Evolutionary conservation across 495 filamentous ascomycete species (phyloP).

Genomic region (Cladorrhinum samala): DNA sequence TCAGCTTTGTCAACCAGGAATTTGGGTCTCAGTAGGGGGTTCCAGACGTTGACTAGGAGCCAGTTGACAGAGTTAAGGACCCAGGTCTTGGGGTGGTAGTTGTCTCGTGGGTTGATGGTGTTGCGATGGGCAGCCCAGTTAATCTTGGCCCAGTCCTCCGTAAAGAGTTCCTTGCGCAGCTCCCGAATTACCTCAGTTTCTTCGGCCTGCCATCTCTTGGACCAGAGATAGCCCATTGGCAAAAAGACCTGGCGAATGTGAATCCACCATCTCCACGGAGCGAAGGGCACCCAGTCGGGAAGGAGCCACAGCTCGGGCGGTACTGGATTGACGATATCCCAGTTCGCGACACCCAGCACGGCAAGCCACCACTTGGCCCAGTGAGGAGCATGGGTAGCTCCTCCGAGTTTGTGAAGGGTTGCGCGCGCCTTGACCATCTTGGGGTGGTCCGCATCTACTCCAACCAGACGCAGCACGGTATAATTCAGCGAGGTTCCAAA

Average conservation of each 20-base stretch:
- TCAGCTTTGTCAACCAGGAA: constrained; percentile 60
- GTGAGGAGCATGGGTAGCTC: constrained; percentile 77
- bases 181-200: constrained; percentile 62
- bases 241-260: constrained; percentile 92
- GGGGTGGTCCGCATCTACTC: constrained; percentile 78
- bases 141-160: constrained; percentile 70
- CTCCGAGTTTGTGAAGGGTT: constrained; percentile 77
- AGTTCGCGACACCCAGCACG: constrained; percentile 74
- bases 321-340: constrained; percentile 90
- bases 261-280: constrained; percentile 98
- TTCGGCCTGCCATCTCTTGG: constrained; percentile 66
- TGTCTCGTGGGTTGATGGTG: constrained; percentile 69
- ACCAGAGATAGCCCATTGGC: constrained; percentile 87
- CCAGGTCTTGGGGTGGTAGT: constrained; percentile 90
- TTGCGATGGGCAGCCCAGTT: constrained; percentile 74
- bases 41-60: constrained; percentile 69
- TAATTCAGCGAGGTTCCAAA: constrained; percentile 93
- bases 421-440: constrained; percentile 82
- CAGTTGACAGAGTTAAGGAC: constrained; percentile 71
- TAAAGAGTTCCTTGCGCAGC: constrained; percentile 79
- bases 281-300: constrained; percentile 90
- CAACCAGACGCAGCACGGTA: constrained; percentile 74
- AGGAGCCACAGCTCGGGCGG: constrained; percentile 93
- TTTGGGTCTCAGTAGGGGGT: constrained; percentile 60
- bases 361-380: constrained; percentile 95